Base-by-base conservation (phyloP, 1,139 yeast species). In the Meyerozyma athensensis region DNA sequence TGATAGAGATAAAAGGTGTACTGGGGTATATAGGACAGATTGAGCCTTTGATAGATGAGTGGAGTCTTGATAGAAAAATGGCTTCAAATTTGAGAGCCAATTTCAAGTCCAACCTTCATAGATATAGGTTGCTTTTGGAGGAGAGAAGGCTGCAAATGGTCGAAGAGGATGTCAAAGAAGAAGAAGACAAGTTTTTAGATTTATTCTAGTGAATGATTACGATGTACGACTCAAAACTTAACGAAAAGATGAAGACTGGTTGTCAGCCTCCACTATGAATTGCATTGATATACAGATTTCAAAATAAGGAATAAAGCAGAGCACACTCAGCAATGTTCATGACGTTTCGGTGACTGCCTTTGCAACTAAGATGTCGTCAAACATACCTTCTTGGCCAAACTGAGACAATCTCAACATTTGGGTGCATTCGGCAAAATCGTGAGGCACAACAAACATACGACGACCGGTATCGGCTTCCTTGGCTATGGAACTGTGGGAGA, bases 61-160 rank as follows among this genome's bases (percentile, higher is more conserved):
- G 74, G 74, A 45, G 63, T n/a, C 44, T 69, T 16, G 61, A 63
- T 42, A 44, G 47, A 2, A 35, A 36, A 12, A 68, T 68, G 74
- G 45, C 42, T 12, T 35, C 40, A 9, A 41, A 46, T 10, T 45
- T 65, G 32, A 40, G 38, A 9, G 31, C 30, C 5, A 63, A 65
- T 61, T 56, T 54, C 33, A 44, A 36, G 19, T 34, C 39, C 2
- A 45, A 51, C 4, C 49, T 52, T 18, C 59, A 59, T 4, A 43
- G 43, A 17, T 61, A 56, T 45, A 45, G 43, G 26, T 45, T 49
- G n/a, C 45, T 47, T 42, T 44, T 63, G 31, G 69, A 62, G 34
- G 42, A 42, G 22, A 56, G 52, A 44, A 52, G 68, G 36, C 50
- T 49, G 38, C 58, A 61, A 32, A 53, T 54, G 32, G 53, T 61